Percentiles rank a stretch among this genome's conserved stretches.
Evolutionary conservation across 2,329 filamentous ascomycete genomes (phyloP).

Genomic region (Sclerotinia sclerotiorum): DNA sequence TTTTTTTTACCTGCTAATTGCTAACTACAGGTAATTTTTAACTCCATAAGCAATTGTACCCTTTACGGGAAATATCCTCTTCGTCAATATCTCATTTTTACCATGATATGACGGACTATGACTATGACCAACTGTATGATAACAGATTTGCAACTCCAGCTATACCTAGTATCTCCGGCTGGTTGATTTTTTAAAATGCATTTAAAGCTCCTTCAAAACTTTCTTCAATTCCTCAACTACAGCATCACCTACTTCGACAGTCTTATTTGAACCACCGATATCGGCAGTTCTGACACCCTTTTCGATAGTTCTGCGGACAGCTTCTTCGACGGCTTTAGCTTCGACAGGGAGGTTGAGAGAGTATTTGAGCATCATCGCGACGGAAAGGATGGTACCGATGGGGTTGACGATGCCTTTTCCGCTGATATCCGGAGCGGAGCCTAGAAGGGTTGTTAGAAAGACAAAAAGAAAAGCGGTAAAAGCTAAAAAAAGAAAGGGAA

Average conservation of each 20-base stretch:
- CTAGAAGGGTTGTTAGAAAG: slow-evolving; percentile 43
- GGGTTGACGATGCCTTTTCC: slow-evolving; percentile 91
- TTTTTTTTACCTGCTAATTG: slow-evolving; percentile 1
- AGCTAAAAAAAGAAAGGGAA: not conserved
- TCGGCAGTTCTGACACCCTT: slow-evolving; percentile 77
- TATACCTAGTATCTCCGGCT: not conserved
- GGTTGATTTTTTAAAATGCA: not conserved
- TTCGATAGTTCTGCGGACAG: slow-evolving; percentile 78
- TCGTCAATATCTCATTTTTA: not conserved
- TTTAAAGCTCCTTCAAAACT: slow-evolving; percentile 50
- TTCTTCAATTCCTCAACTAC: slow-evolving; percentile 72
- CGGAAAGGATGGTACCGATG: slow-evolving; percentile 84
- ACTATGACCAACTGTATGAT: not conserved
- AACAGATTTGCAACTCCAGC: not conserved
- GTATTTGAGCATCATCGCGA: slow-evolving; percentile 96
- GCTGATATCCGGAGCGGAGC: slow-evolving; percentile 89
- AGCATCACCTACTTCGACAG: slow-evolving; percentile 78
- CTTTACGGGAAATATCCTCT: not conserved
- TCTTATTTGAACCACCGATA: slow-evolving; percentile 75
- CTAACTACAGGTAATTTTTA: not conserved
- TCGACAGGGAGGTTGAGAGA: slow-evolving; percentile 78
- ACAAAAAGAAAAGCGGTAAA: not conserved
- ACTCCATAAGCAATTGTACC: not conserved
- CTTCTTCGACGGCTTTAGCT: slow-evolving; percentile 75
- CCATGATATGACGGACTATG: not conserved